These are phyloP conservation scores for Aspergillus caelatus DNA, from an alignment of 2,329 filamentous ascomycete genomes.

Conservation along the genomic window DNA sequence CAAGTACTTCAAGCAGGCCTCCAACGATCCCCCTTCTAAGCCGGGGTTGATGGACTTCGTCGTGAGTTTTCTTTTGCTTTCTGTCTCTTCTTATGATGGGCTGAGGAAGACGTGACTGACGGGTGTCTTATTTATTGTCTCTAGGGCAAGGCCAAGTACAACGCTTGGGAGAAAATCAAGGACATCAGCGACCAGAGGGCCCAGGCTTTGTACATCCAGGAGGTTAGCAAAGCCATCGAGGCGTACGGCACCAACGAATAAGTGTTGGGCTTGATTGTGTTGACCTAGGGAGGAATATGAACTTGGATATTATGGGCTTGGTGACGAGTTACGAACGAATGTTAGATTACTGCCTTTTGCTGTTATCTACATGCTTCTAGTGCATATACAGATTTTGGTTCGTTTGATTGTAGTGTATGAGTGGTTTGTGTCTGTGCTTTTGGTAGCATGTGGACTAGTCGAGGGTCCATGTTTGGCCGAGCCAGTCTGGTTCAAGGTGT, in stretches of 20 bases:
- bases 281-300: conserved; percentile 4
- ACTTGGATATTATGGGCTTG: background rate
- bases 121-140: conserved; percentile 8
- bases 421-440: background rate
- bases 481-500: conserved; percentile 63
- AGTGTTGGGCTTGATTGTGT: background rate
- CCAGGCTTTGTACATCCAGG: conserved; percentile 73
- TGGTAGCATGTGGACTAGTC: background rate
- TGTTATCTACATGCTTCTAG: background rate
- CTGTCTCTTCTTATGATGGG: background rate
- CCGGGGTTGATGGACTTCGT: conserved; percentile 22
- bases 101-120: too few species aligned
- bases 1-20: conserved; percentile 23
- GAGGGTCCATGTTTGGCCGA: conserved; percentile 45
- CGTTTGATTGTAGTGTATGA: background rate
- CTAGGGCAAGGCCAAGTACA: conserved; percentile 78
- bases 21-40: conserved; percentile 17
- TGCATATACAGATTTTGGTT: background rate
- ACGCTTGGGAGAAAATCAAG: conserved; percentile 72
- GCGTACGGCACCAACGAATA: conserved; percentile 57
- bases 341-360: background rate
- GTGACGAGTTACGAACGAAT: conserved; percentile 8
- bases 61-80: conserved; percentile 13
- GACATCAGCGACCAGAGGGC: conserved; percentile 68
- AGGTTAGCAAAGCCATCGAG: conserved; percentile 72